phyloP scores from a whole-genome alignment of 2,329 filamentous ascomycete species.

The Didymella keratinophila region DNA sequence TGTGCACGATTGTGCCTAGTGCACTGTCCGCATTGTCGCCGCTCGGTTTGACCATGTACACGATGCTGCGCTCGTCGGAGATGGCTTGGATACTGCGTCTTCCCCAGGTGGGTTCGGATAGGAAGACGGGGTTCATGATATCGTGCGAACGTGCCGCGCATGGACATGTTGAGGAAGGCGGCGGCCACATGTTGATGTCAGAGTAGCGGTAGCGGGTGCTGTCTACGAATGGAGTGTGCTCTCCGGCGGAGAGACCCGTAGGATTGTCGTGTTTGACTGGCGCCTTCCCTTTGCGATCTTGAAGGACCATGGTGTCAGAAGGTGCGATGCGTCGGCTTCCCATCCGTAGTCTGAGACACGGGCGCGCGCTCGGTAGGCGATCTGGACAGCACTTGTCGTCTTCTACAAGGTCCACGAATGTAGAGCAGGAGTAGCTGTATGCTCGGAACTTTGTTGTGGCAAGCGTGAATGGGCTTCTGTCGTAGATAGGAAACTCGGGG shows the following conservation, averaged over 20 bases:
- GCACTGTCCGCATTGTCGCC: neutral
- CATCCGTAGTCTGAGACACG: constrained; percentile 60
- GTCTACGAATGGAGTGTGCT: constrained; percentile 17
- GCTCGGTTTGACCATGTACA: constrained; percentile 45
- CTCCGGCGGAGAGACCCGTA: neutral
- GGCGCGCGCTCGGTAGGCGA: constrained; percentile 25
- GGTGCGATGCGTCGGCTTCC: constrained; percentile 55
- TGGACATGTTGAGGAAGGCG: constrained; percentile 33
- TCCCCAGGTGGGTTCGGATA: neutral
- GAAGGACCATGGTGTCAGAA: neutral
- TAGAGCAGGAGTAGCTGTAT: constrained; percentile 62
- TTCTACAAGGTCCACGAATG: constrained; percentile 69
- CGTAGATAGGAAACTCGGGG: constrained; percentile 36
- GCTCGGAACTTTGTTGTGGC: constrained; percentile 63
- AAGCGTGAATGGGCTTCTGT: constrained; percentile 57
- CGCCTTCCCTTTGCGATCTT: neutral
- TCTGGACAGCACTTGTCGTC: constrained; percentile 53
- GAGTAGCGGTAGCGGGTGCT: constrained; percentile 39
- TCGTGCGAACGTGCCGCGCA: constrained; percentile 42
- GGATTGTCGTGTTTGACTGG: neutral
- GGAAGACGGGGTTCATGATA: constrained; percentile 42
- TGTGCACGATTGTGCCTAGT: constrained; percentile 42
- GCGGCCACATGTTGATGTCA: constrained; percentile 47
- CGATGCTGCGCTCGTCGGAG: constrained; percentile 44
- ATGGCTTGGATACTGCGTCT: constrained; percentile 35